Evolutionary conservation across 768 basidiomycete genomes (phyloP).

Genomic region (Tylopilus felleus): DNA sequence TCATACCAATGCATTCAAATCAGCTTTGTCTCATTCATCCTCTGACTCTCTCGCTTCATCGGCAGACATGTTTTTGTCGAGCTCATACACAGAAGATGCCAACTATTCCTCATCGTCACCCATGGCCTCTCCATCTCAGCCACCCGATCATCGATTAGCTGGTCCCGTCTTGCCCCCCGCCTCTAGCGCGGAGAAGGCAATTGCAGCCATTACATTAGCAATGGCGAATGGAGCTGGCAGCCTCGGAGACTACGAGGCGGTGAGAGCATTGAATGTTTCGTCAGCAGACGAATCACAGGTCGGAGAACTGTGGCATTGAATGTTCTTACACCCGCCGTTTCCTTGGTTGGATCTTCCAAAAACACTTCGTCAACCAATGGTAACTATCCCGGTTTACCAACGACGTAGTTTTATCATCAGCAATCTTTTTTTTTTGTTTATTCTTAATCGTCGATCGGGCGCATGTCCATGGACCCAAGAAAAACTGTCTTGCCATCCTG

Average conservation of each 20-base stretch:
- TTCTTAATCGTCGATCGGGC: conserved; percentile 20
- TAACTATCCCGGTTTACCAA: neutral
- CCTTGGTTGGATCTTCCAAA: conserved; percentile 2
- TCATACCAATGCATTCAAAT: conserved; percentile 29
- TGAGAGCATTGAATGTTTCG: conserved; percentile 37
- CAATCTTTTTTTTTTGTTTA: conserved; percentile 27
- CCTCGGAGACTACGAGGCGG: conserved; percentile 52
- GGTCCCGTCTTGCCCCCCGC: conserved; percentile 25
- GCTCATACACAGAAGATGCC: conserved; percentile 1
- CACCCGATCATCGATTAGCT: conserved; percentile 8
- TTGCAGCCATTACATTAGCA: conserved; percentile 56
- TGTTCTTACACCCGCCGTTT: neutral
- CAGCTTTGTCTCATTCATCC: conserved; percentile 20
- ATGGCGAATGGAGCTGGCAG: conserved; percentile 65
- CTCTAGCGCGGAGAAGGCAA: conserved; percentile 54
- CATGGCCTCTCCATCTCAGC: conserved; percentile 12
- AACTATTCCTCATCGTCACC: conserved; percentile 7
- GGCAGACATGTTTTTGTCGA: conserved; percentile 5
- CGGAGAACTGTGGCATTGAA: conserved; percentile 59
- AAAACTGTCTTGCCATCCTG: conserved; percentile 17
- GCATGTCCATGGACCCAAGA: conserved; percentile 19
- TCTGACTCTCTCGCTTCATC: conserved; percentile 13
- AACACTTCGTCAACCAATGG: neutral
- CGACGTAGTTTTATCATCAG: conserved; percentile 1
- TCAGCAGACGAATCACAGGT: conserved; percentile 42